phyloP scores from a whole-genome alignment of 2,329 filamentous ascomycete species.

The Penicillium sp. region DNA sequence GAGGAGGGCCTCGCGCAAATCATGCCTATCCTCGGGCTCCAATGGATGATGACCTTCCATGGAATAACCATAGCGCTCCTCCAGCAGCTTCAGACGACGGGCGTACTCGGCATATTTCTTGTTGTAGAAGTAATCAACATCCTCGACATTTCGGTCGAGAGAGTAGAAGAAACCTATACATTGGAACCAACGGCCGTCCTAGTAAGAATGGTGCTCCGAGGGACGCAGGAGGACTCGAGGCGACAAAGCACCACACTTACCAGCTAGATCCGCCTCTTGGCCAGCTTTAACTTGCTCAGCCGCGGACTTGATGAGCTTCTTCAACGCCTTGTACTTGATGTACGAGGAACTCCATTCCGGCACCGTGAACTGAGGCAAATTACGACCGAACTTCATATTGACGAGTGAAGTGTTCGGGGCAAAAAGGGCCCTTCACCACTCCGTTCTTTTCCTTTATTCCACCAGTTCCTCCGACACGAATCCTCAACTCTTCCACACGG shows the following conservation, averaged over 20 bases:
- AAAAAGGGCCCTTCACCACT: neutral
- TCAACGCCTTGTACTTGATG: constrained; percentile 61
- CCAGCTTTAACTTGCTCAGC: constrained; percentile 67
- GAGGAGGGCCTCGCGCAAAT: constrained; percentile 83
- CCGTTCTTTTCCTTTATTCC: neutral
- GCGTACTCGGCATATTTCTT: constrained; percentile 86
- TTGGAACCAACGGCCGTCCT: constrained; percentile 19
- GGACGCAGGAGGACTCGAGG: constrained; percentile 2
- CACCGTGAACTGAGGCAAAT: constrained; percentile 50
- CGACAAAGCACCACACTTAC: constrained; percentile 55
- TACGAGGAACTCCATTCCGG: constrained; percentile 52
- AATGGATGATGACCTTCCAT: constrained; percentile 68
- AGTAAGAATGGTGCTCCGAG: constrained; percentile 20
- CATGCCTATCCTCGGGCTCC: constrained; percentile 85
- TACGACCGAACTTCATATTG: constrained; percentile 53
- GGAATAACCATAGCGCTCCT: constrained; percentile 79
- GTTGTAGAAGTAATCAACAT: constrained; percentile 95
- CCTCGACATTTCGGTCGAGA: constrained; percentile 93
- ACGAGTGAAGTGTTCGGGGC: neutral
- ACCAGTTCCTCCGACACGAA: neutral
- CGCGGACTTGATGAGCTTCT: constrained; percentile 85
- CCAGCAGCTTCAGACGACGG: constrained; percentile 78
- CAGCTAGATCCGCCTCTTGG: constrained; percentile 81
- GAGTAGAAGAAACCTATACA: constrained; percentile 88
- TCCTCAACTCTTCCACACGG: neutral